Base-by-base conservation (phyloP, 2,329 filamentous ascomycete species). In the Fusarium sterilihyphosum region DNA sequence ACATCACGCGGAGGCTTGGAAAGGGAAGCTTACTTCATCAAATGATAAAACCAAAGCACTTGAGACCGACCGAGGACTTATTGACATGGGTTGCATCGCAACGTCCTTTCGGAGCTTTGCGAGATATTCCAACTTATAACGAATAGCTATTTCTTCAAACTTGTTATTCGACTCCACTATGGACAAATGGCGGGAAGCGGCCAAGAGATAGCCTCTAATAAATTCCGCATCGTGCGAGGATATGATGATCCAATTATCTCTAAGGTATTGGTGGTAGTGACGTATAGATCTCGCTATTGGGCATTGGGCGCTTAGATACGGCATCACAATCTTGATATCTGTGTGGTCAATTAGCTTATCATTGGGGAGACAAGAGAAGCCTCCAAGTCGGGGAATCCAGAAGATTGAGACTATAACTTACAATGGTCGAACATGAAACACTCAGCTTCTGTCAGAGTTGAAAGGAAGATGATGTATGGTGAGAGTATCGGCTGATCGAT, bases 371-470 rank as follows among this genome's bases (percentile, higher is more conserved):
- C n/a, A 31, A 6, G 9, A 16, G 10, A 1, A 10, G 20, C 0
- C 8, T n/a, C 3, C 8, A 9, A 22, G 4, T 16, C 26, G 2
- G 8, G 8, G 17, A 35, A 24, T 8, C 17, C 2, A 37, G 8
- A 6, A 7, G 14, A 6, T 8, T 22, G 14, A 11, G 0, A 13
- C 0, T 5, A 29, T 2, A 1, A 18, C 56, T 26, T 29, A 58
- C 56, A 58, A 17, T 58, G 31, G 2, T 47, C 56, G 3, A 58
- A 35, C 18, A 58, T 47, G 9, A 47, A 58, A 17, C 56, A 58
- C 12, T 58, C 56, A 7, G 35, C n/a, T 5, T 6, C 2, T 6
- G 56, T 37, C 2, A 58, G 56, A 12, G 18, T 47, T 8, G 29
- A 33, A 29, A 58, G 2, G 9, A 58, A 58, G 10, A 8, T 46